phyloP scores from a whole-genome alignment of 352 stramenopile genomes.

The Globisporangium orthogonon region DNA sequence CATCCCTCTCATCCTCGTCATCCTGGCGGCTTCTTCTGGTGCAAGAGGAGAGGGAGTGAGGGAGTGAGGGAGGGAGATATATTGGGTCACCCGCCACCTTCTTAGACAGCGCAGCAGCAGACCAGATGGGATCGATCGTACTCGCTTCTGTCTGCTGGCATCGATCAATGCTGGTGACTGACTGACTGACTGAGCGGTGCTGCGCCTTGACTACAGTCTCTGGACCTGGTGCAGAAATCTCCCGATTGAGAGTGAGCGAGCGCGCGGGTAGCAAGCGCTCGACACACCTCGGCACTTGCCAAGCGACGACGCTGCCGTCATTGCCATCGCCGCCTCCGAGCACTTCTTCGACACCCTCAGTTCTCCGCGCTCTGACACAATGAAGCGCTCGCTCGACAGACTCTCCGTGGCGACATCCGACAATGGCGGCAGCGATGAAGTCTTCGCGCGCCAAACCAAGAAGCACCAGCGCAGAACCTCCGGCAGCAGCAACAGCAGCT shows the following conservation, averaged over 20 bases:
- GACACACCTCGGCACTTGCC: constrained; percentile 4
- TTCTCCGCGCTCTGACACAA: constrained; percentile 5
- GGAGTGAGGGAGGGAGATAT: not conserved
- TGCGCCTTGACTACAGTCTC: constrained; percentile 1
- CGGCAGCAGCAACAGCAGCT: constrained; percentile 4
- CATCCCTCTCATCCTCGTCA: not conserved
- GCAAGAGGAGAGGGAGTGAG: no score
- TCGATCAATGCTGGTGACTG: not conserved
- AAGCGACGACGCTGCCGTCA: constrained; percentile 6
- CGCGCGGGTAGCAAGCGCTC: not conserved
- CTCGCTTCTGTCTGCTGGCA: not conserved
- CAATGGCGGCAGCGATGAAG: constrained; percentile 6
- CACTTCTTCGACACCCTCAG: no score
- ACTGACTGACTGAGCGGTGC: not conserved
- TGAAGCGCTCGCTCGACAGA: constrained; percentile 47
- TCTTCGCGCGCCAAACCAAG: constrained; percentile 12
- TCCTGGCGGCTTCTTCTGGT: no score
- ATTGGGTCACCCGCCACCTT: not conserved
- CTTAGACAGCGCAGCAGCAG: no score
- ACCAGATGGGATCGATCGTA: not conserved
- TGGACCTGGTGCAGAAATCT: constrained; percentile 9
- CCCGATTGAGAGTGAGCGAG: not conserved
- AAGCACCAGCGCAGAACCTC: constrained; percentile 8
- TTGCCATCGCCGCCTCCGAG: no score
- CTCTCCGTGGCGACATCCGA: constrained; percentile 13